A percentile compares a stretch with the other conserved stretches of the same genome.
Conservation (phyloP, 2,329 filamentous ascomycete genomes). For the Fusarium temperatum region DNA sequence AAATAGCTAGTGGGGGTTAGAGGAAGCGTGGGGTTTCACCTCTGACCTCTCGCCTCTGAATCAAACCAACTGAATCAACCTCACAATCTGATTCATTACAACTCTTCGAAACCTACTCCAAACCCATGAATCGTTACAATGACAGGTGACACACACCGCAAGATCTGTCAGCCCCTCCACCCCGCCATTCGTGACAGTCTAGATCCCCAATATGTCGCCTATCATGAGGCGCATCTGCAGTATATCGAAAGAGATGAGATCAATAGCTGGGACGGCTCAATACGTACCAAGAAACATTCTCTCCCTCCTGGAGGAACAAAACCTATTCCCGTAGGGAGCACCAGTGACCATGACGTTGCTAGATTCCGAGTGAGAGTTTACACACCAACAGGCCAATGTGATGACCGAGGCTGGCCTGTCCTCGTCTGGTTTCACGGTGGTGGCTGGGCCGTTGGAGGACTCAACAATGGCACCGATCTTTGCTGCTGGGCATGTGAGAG, state of each 20-base stretch:
- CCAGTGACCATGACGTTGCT: slow-evolving; percentile 41
- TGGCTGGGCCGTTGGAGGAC: slow-evolving; percentile 50
- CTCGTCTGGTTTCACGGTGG: slow-evolving; percentile 54
- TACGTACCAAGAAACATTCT: slow-evolving; percentile 37
- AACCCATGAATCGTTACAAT: background rate
- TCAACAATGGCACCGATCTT: slow-evolving; percentile 48
- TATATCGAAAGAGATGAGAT: slow-evolving; percentile 48
- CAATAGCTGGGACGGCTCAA: slow-evolving; percentile 46
- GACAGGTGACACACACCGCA: slow-evolving; percentile 6
- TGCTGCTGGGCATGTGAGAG: slow-evolving; percentile 46
- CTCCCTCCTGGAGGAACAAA: slow-evolving; percentile 41
- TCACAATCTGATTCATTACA: background rate
- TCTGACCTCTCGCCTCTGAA: background rate
- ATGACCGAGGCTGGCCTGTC: slow-evolving; percentile 46
- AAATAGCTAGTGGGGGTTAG: slow-evolving; percentile 5
- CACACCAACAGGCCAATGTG: slow-evolving; percentile 38
- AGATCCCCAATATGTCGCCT: slow-evolving; percentile 51
- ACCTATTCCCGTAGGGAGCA: slow-evolving; percentile 42
- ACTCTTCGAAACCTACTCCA: background rate
- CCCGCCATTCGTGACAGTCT: slow-evolving; percentile 43
- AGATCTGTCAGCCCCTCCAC: slow-evolving; percentile 48
- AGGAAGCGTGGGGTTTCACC: slow-evolving; percentile 4
- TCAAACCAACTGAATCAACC: background rate
- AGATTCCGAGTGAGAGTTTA: slow-evolving; percentile 47
- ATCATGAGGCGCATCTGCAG: slow-evolving; percentile 50